Percentiles rank a stretch among this genome's conserved stretches.
phyloP scores from a whole-genome alignment of 441 rosid species.

The Theobroma grandiflorum region DNA sequence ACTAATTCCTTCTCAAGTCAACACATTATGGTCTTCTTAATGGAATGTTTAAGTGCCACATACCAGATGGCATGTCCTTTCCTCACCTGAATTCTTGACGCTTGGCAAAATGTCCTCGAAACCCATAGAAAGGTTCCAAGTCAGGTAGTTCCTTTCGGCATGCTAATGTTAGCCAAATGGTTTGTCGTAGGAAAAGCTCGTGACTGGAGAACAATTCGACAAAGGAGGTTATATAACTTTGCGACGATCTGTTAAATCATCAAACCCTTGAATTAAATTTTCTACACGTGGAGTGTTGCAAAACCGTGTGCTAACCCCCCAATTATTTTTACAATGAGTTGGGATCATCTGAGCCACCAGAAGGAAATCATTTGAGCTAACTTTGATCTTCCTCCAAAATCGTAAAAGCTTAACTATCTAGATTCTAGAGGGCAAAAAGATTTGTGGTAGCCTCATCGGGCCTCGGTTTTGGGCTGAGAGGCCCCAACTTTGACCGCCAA shows the following conservation, averaged over 20 bases:
- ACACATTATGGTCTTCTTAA: background rate
- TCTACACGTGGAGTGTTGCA: slow-evolving; percentile 4
- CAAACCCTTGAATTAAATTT: background rate
- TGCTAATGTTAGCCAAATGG: background rate
- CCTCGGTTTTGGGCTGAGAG: slow-evolving; percentile 5
- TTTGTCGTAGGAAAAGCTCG: background rate
- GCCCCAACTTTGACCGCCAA: background rate
- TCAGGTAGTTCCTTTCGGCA: background rate
- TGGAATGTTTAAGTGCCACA: slow-evolving; percentile 7
- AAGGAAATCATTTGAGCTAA: background rate
- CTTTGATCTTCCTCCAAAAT: slow-evolving; percentile 3
- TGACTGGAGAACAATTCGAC: background rate
- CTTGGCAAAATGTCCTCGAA: slow-evolving; percentile 13
- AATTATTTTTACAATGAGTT: background rate
- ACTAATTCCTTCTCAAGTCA: slow-evolving; percentile 13
- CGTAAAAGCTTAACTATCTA: background rate
- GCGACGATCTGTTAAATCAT: slow-evolving; percentile 7
- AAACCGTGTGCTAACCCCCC: background rate
- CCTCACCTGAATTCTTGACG: background rate
- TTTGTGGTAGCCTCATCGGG: background rate
- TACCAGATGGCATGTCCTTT: slow-evolving; percentile 27
- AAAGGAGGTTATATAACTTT: background rate
- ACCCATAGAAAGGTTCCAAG: background rate
- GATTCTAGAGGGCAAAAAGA: background rate
- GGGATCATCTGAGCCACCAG: slow-evolving; percentile 23